Base-by-base conservation (phyloP, 2,329 filamentous ascomycete species). In the Cryphonectria nitschkei region DNA sequence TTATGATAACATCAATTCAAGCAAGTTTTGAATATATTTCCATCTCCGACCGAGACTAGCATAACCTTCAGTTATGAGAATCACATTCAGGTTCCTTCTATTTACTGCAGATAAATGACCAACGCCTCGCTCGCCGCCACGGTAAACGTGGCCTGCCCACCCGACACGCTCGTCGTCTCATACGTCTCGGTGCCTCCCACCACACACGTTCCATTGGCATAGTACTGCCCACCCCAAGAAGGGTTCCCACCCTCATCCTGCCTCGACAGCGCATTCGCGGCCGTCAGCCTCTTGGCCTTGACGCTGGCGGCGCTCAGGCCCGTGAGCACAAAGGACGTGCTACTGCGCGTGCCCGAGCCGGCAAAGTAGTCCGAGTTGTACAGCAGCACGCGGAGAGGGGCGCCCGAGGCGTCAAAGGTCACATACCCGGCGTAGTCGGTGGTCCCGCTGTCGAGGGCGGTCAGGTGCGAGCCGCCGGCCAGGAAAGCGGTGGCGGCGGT, bases 101-200 rank as follows among this genome's bases (percentile, higher is more conserved):
- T 37, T 37, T n/a, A 78, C 73, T 83, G 74, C 65, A 87, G 72
- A 76, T 85, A 84, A 34, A 87, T 79, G 64, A 87, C 70, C 69
- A 87, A 75, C 6, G 84, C 85, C 75, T 87, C 85, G 8, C 82
- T 82, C 7, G 84, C 85, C 29, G 76, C 77, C 32, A 87, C 69
- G 0, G 77, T 79, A 67, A 85, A 82, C 0, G 79, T 83, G 1
- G 78, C 82, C 58, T 78, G 75, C 0, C 82, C 82, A n/a, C 75
- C 76, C 19, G 73, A 76, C 6, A 83, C 80, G 8, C 68, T 62
- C 5, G 76, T 71, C 8, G 73, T 79, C 75, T 85, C 84, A 50
- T 77, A 79, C 50, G 68, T 79, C 77, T 81, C 83, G 2, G 74
- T 77, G 0, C 85, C 85, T 1, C 75, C 75, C n/a, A 84, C 73